Base-by-base conservation (phyloP, 345 rosid genomes). In the Syzygium oleosum region DNA sequence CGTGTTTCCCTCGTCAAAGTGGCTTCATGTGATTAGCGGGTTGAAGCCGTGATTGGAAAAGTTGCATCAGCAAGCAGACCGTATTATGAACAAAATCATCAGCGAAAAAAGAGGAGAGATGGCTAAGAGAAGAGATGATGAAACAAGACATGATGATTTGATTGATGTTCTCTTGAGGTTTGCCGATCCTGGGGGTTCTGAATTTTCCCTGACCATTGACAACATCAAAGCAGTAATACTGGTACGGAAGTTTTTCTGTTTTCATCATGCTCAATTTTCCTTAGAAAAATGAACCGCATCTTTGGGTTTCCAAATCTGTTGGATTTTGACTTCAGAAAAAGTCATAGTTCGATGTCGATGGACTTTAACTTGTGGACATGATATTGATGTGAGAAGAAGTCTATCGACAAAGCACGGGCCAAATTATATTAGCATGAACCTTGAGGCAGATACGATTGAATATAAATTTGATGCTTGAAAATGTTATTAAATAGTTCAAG, bases 201-300 rank as follows among this genome's bases (percentile, higher is more conserved):
- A 87, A 12, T 54, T 87, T 54, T 51, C 90, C 49, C 56, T 91
- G n/a, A 84, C 89, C 25, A 58, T 52, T 27, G 34, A 80, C 84
- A 91, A 89, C 89, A 83, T 91, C 87, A 90, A 91, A 85, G 88
- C 91, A 51, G 80, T 91, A 21, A 85, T 88, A 58, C 27, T 88
- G 89, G 93, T 89, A 14, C 41, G 63, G 55, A 38, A 34, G 4
- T 29, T 52, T 46, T 52, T 73, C 21, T 77, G 27, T 23, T 12
- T 86, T 46, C 27, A 86, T 31, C 53, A 22, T 59, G 34, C 52
- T 34, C 9, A 51, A 27, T 38, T 29, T 10, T 52, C 51, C 2
- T 6, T 8, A n/a, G 68, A 73, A n/a, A 27, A 49, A 16, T 52
- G 55, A 41, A 52, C 78, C 4, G 73, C 73, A 63, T 19, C 38